Conservation (phyloP, 495 filamentous ascomycete species). For the Penicillium malachiteum region DNA sequence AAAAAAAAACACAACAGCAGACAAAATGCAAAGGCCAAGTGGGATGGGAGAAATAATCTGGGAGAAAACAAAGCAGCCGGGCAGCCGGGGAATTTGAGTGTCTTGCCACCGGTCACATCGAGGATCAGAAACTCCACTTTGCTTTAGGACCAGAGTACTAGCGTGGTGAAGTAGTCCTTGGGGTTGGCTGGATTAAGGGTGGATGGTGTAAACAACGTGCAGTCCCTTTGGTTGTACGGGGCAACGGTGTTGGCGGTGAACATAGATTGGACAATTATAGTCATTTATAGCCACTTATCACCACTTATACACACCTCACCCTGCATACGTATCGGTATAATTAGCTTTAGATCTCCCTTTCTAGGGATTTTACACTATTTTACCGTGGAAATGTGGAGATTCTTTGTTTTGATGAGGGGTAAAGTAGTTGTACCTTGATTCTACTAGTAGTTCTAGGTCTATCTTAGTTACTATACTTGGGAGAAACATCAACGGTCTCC, state of each 20-base stretch:
- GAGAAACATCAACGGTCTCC: no score
- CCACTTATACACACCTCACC: slow-evolving; percentile 6
- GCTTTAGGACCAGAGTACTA: slow-evolving; percentile 16
- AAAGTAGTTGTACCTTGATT: not conserved
- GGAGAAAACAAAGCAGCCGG: slow-evolving; percentile 25
- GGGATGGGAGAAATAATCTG: slow-evolving; percentile 6
- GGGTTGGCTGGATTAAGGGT: slow-evolving; percentile 26
- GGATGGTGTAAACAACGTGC: slow-evolving; percentile 41
- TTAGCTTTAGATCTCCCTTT: not conserved
- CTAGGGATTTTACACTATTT: not conserved
- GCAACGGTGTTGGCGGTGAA: slow-evolving; percentile 37
- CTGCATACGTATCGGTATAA: slow-evolving; percentile 2
- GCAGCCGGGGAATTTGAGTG: slow-evolving; percentile 36
- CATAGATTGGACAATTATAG: slow-evolving; percentile 2
- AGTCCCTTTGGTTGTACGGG: slow-evolving; percentile 37
- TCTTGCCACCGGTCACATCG: slow-evolving; percentile 32
- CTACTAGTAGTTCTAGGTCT: no score
- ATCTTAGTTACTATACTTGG: no score
- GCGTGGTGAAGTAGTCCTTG: slow-evolving; percentile 26
- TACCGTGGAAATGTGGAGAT: not conserved
- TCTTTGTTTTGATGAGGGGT: not conserved
- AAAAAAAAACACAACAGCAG: slow-evolving; percentile 5
- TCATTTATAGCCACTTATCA: not conserved
- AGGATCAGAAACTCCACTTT: slow-evolving; percentile 28
- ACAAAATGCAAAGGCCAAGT: slow-evolving; percentile 24